Percentiles rank a stretch among this genome's conserved stretches.
These are phyloP conservation scores for Plasmodium ovale DNA, from an alignment of 169 alveolate species.

Conservation along the genomic window DNA sequence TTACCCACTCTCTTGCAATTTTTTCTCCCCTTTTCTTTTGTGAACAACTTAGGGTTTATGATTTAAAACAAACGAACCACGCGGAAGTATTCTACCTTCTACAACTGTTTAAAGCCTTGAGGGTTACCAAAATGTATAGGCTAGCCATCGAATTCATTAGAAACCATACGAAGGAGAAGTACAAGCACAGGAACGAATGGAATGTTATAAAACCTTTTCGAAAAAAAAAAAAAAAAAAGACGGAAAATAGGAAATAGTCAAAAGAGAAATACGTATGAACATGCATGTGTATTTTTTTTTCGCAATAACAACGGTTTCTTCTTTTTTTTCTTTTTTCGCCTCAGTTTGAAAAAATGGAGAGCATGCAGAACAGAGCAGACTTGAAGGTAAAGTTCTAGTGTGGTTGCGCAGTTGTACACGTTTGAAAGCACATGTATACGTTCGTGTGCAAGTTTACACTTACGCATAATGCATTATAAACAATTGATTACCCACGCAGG, in stretches of 20 bases:
- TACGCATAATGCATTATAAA: no score
- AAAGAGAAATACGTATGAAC: neutral
- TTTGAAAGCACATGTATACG: neutral
- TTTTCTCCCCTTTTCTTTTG: neutral
- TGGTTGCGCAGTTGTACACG: no score
- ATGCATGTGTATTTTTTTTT: neutral
- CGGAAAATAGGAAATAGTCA: neutral
- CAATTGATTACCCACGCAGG: no score
- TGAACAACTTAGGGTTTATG: neutral
- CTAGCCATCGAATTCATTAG: slow-evolving; percentile 15
- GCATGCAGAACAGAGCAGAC: slow-evolving; percentile 37
- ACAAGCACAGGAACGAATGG: slow-evolving; percentile 70
- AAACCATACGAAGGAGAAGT: slow-evolving; percentile 50
- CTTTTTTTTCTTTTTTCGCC: neutral
- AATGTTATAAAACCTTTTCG: slow-evolving; percentile 13
- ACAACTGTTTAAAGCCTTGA: slow-evolving; percentile 33
- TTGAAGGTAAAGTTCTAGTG: slow-evolving; percentile 12
- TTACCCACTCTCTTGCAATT: neutral
- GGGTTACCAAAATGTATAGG: slow-evolving; percentile 39
- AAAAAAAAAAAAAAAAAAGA: neutral
- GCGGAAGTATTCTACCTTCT: slow-evolving; percentile 14
- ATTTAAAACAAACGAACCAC: neutral
- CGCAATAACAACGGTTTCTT: neutral
- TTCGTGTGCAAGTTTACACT: no score
- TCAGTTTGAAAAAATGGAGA: slow-evolving; percentile 66